phyloP scores from a whole-genome alignment of 1,139 yeast genomes.

The Pichia sorboxylosa region DNA sequence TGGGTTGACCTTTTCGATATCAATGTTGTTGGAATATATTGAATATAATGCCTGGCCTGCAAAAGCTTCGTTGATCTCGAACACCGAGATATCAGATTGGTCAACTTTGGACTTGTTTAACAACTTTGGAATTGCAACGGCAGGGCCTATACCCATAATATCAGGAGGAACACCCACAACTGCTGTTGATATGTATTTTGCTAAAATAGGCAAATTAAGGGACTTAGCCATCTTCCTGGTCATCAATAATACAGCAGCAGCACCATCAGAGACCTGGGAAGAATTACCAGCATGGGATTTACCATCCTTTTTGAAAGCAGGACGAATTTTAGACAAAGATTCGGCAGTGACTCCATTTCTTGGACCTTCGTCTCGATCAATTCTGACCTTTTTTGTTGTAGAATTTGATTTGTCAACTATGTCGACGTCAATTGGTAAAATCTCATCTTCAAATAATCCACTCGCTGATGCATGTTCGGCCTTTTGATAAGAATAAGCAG shows the following conservation, averaged over 20 bases:
- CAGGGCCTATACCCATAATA: slow-evolving; percentile 96
- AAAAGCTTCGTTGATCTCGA: slow-evolving; percentile 90
- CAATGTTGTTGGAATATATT: slow-evolving; percentile 53
- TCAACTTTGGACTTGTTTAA: slow-evolving; percentile 54
- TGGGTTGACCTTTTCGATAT: slow-evolving; percentile 66
- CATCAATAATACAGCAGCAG: slow-evolving; percentile 78
- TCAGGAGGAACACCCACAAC: slow-evolving; percentile 92
- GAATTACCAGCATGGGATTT: slow-evolving; percentile 92
- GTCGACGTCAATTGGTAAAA: slow-evolving; percentile 54
- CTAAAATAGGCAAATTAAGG: slow-evolving; percentile 54
- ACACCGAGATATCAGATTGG: slow-evolving; percentile 57
- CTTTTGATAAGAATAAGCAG: slow-evolving; percentile 75
- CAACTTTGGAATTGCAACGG: slow-evolving; percentile 78
- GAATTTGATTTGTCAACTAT: slow-evolving; percentile 29
- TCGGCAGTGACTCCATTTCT: slow-evolving; percentile 76
- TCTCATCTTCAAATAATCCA: slow-evolving; percentile 79
- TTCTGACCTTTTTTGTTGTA: slow-evolving; percentile 29
- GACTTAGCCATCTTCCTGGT: slow-evolving; percentile 79
- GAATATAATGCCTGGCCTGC: slow-evolving; percentile 88
- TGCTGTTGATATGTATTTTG: slow-evolving; percentile 65
- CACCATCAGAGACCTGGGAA: slow-evolving; percentile 92
- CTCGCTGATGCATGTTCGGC: slow-evolving; percentile 61
- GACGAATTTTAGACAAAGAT: slow-evolving; percentile 60
- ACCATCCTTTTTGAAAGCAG: slow-evolving; percentile 82
- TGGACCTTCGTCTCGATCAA: slow-evolving; percentile 83